These are phyloP conservation scores for Geosmithia putterillii DNA, from an alignment of 2,329 filamentous ascomycete genomes.

Conservation along the genomic window DNA sequence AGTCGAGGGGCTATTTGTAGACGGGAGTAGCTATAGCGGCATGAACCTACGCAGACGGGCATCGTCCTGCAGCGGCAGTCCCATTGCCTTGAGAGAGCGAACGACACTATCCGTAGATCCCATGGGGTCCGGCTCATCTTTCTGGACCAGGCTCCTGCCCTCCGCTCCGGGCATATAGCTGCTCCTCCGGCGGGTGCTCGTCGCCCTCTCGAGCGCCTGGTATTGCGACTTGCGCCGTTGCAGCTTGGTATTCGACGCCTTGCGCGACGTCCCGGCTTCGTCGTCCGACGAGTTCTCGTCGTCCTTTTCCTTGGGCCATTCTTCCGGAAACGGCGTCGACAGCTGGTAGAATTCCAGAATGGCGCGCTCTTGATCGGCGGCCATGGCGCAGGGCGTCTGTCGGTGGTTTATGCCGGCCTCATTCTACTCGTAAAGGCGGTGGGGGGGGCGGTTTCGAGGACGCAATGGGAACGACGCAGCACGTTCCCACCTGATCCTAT, in stretches of 20 bases:
- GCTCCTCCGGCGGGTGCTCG: slow-evolving; percentile 52
- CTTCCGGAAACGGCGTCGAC: slow-evolving; percentile 60
- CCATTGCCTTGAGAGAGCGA: slow-evolving; percentile 61
- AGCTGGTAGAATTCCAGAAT: slow-evolving; percentile 88
- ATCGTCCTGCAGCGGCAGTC: slow-evolving; percentile 77
- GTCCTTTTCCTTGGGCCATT: slow-evolving; percentile 72
- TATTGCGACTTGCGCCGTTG: slow-evolving; percentile 64
- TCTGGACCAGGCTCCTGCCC: slow-evolving; percentile 67
- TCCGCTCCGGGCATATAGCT: slow-evolving; percentile 55
- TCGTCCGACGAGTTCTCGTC: slow-evolving; percentile 41
- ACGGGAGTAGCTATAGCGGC: neutral
- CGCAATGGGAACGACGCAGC: too few species aligned
- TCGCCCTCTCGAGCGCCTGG: slow-evolving; percentile 67
- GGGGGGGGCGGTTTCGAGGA: neutral
- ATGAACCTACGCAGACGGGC: slow-evolving; percentile 53
- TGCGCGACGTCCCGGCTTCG: slow-evolving; percentile 26
- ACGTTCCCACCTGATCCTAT: neutral
- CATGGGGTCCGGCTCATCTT: slow-evolving; percentile 85
- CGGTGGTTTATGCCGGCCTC: slow-evolving; percentile 3
- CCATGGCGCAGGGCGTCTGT: slow-evolving; percentile 26
- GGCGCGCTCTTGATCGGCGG: slow-evolving; percentile 59
- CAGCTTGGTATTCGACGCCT: slow-evolving; percentile 24
- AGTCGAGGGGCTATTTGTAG: neutral
- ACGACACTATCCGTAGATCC: slow-evolving; percentile 84
- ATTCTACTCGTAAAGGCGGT: too few species aligned